phyloP scores from a whole-genome alignment of 2,329 filamentous ascomycete genomes.

The Graphilbum sp. region DNA sequence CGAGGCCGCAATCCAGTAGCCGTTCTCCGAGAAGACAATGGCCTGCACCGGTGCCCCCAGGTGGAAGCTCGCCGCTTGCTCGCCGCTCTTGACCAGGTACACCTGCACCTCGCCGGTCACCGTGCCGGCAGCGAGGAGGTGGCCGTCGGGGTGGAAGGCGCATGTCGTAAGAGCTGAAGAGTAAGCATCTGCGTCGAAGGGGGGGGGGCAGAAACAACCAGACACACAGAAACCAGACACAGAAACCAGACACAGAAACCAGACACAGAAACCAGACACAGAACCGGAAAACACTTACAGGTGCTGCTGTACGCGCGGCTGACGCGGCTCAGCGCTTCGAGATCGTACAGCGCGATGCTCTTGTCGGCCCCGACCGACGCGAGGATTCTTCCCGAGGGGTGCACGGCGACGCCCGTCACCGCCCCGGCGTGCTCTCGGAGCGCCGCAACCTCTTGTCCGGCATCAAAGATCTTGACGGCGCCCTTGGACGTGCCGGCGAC shows the following conservation, averaged over 20 bases:
- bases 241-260: neutral
- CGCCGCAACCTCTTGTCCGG: constrained; percentile 49
- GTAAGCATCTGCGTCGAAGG: constrained; percentile 1
- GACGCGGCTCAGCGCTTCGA: constrained; percentile 48
- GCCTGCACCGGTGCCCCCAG: constrained; percentile 55
- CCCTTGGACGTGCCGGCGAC: constrained; percentile 62
- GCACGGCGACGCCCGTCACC: constrained; percentile 59
- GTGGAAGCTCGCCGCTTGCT: constrained; percentile 58
- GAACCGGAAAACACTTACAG: constrained; percentile 36
- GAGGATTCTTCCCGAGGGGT: constrained; percentile 68
- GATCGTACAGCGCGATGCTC: constrained; percentile 80
- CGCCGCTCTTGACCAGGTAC: constrained; percentile 70
- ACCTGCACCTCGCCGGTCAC: constrained; percentile 67
- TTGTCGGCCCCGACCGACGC: constrained; percentile 85
- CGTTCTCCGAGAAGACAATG: constrained; percentile 86
- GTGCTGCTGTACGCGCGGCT: constrained; percentile 68
- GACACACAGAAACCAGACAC: constrained; percentile 1
- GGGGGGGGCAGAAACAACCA: neutral
- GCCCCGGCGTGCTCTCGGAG: constrained; percentile 73
- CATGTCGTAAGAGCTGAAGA: constrained; percentile 52
- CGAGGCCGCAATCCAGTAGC: constrained; percentile 82
- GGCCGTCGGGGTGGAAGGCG: constrained; percentile 92
- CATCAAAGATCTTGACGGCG: constrained; percentile 63
- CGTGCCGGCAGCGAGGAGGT: constrained; percentile 78
- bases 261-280: neutral